Evolutionary conservation across 805 yeast species (phyloP).

Genomic region (Candida glaebosa): DNA sequence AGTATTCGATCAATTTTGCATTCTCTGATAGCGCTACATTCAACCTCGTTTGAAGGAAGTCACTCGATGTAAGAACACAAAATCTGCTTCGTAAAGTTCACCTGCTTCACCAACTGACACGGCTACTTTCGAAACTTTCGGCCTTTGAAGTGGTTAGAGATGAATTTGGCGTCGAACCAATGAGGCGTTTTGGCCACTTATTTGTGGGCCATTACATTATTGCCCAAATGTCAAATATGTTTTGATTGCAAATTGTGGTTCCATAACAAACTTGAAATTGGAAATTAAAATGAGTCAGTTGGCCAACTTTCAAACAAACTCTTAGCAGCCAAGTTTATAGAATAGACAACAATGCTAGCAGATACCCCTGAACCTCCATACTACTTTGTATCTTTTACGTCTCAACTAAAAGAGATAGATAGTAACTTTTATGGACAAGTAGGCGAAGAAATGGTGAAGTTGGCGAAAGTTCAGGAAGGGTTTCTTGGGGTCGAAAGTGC

Average conservation of each 20-base stretch:
- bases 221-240: too few relatives aligned
- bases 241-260: not conserved
- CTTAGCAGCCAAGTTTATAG: not conserved
- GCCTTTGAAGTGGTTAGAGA: too few relatives aligned
- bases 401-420: slow-evolving; percentile 6
- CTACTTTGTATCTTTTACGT: slow-evolving; percentile 14
- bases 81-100: too few relatives aligned
- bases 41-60: too few relatives aligned
- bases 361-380: slow-evolving; percentile 13
- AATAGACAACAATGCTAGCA: not conserved
- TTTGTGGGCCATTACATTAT: too few relatives aligned
- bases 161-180: too few relatives aligned
- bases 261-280: not conserved
- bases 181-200: too few relatives aligned
- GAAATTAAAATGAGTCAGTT: not conserved
- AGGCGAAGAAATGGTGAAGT: slow-evolving; percentile 9
- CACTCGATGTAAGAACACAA: too few relatives aligned
- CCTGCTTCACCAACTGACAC: too few relatives aligned
- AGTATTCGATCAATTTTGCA: too few relatives aligned
- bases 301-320: not conserved
- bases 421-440: slow-evolving; percentile 7
- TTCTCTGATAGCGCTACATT: too few relatives aligned
- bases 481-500: slow-evolving; percentile 15
- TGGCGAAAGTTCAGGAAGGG: slow-evolving; percentile 12
- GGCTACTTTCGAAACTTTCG: too few relatives aligned